Base-by-base conservation (phyloP, 2,329 filamentous ascomycete species). In the Emmonsia crescens region DNA sequence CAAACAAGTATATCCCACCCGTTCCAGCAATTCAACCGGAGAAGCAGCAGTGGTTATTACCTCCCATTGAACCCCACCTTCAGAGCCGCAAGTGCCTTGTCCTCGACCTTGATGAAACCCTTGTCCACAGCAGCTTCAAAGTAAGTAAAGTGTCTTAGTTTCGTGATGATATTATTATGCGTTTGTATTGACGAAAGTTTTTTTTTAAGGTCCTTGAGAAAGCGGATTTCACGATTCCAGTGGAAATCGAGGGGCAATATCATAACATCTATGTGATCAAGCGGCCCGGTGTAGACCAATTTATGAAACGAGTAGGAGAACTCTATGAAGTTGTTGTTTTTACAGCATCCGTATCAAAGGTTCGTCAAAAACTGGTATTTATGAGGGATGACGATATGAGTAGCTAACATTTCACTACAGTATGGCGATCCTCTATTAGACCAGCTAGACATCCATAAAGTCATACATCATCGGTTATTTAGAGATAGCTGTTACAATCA, bases 251-350 rank as follows among this genome's bases (percentile, higher is more conserved):
- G 79, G 94, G 94, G 61, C 95, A 96, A 75, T 97, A 95, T 73
- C 94, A 99, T 78, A 99, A 99, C 71, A 95, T 99, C 60, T 99
- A 99, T 73, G 94, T 99, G 66, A 99, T 99, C 75, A 99, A 99
- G 79, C 86, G 94, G 70, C 94, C 94, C n/a, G 94, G 94, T 60
- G 94, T 99, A 24, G 94, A 99, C 73, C 88, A 95, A 66, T 99
- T 99, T 76, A 96, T 99, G 91, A 97, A 97, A 81, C 83, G 94
- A 63, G 92, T 99, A 42, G 94, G 94, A 57, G 94, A 99, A 77
- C 82, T 99, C 57, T 99, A 97, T 71, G 94, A 99, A 78, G 93
- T 99, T 57, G 94, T 99, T 31, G 93, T 99, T 54, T 99, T 99
- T 74, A 99, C 94, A 48, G 94, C 94, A 60, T 99, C 94, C 9